phyloP scores from a whole-genome alignment of 805 yeast species.

The Alloascoidea africana region DNA sequence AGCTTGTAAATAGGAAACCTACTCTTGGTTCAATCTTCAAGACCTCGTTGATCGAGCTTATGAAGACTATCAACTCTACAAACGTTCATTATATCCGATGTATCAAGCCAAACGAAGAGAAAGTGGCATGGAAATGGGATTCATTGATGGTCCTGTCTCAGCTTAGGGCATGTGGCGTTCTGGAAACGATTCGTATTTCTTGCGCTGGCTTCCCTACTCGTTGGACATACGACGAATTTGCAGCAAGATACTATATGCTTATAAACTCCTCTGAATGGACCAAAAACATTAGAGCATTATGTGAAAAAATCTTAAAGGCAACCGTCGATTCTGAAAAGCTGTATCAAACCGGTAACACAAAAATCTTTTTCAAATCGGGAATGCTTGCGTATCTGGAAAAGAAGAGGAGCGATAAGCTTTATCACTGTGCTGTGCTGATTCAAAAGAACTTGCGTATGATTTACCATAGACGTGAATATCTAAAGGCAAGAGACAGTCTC shows the following conservation, averaged over 20 bases:
- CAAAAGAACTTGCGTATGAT: slow-evolving; percentile 69
- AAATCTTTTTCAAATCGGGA: slow-evolving; percentile 93
- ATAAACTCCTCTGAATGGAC: slow-evolving; percentile 61
- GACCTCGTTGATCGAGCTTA: slow-evolving; percentile 78
- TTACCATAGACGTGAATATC: slow-evolving; percentile 43
- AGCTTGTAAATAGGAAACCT: slow-evolving; percentile 56
- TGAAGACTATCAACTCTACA: slow-evolving; percentile 86
- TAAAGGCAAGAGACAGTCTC: slow-evolving; percentile 35
- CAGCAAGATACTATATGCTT: slow-evolving; percentile 72
- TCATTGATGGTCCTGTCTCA: slow-evolving; percentile 92
- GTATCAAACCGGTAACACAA: slow-evolving; percentile 87
- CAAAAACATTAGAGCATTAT: slow-evolving; percentile 43
- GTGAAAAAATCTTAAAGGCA: slow-evolving; percentile 47
- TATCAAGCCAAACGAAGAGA: slow-evolving; percentile 90
- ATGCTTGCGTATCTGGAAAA: slow-evolving; percentile 87
- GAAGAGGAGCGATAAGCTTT: slow-evolving; percentile 63
- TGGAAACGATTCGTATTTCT: slow-evolving; percentile 90
- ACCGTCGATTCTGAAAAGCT: slow-evolving; percentile 47
- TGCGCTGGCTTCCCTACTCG: slow-evolving; percentile 98
- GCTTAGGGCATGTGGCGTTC: slow-evolving; percentile 95
- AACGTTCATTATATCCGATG: slow-evolving; percentile 95
- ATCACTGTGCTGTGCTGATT: slow-evolving; percentile 64
- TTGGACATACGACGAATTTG: slow-evolving; percentile 91
- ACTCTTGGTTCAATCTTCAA: slow-evolving; percentile 93
- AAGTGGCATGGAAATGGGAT: slow-evolving; percentile 92